Evolutionary conservation across 805 yeast genomes (phyloP).

Genomic region (Maudiozyma saulgeensis): DNA sequence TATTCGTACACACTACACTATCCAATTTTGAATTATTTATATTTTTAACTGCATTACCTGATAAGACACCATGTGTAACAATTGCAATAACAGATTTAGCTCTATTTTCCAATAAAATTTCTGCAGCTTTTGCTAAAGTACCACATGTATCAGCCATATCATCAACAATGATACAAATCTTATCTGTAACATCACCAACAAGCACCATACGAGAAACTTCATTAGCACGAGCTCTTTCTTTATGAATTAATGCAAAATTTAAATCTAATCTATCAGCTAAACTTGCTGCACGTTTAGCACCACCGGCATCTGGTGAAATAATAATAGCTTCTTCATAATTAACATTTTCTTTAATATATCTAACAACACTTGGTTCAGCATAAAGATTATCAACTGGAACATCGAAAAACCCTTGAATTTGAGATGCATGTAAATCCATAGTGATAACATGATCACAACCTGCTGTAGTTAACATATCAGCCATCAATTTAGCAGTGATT

Average conservation of each 20-base stretch:
- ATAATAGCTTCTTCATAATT: conserved; percentile 55
- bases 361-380: conserved; percentile 73
- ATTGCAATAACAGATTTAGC: conserved; percentile 71
- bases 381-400: conserved; percentile 80
- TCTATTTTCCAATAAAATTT: conserved; percentile 55
- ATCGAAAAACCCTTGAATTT: conserved; percentile 75
- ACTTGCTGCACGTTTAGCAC: conserved; percentile 79
- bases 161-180: conserved; percentile 68
- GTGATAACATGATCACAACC: conserved; percentile 83
- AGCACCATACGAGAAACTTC: conserved; percentile 77
- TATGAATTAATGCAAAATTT: conserved; percentile 75
- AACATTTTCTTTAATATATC: conserved; percentile 57
- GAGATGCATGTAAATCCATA: conserved; percentile 80
- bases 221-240: conserved; percentile 74
- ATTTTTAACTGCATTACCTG: conserved; percentile 67
- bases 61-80: conserved; percentile 72
- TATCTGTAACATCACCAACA: conserved; percentile 73
- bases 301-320: conserved; percentile 84
- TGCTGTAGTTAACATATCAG: conserved; percentile 71
- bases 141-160: conserved; percentile 91
- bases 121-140: conserved; percentile 77
- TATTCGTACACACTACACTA: conserved; percentile 67
- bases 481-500: conserved; percentile 74
- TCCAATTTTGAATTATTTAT: conserved; percentile 58
- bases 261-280: conserved; percentile 70